These are phyloP conservation scores for Cytospora piceicola DNA, from an alignment of 2,329 filamentous ascomycete species.

Conservation along the genomic window DNA sequence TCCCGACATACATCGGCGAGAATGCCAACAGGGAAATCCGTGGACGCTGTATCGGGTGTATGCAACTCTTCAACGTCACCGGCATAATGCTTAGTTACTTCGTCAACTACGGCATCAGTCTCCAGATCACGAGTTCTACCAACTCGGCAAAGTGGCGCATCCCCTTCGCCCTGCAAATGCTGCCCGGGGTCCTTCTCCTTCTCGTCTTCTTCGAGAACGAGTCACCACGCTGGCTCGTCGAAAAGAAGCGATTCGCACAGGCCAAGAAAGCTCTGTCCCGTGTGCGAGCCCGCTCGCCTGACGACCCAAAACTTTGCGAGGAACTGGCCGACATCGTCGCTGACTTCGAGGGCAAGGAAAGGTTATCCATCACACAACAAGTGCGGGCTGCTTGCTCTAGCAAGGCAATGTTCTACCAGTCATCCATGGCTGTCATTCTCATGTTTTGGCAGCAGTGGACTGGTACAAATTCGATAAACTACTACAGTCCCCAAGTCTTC, in stretches of 20 bases:
- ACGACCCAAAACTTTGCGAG: slow-evolving; percentile 56
- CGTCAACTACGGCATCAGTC: slow-evolving; percentile 30
- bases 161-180: slow-evolving; percentile 47
- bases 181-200: slow-evolving; percentile 45
- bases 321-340: slow-evolving; percentile 62
- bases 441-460: slow-evolving; percentile 43
- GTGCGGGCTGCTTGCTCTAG: slow-evolving; percentile 49
- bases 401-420: slow-evolving; percentile 42
- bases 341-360: slow-evolving; percentile 56
- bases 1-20: slow-evolving; percentile 30
- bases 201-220: slow-evolving; percentile 43
- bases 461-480: slow-evolving; percentile 64
- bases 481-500: slow-evolving; percentile 63
- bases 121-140: slow-evolving; percentile 29
- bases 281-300: slow-evolving; percentile 54
- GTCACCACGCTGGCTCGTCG: slow-evolving; percentile 44
- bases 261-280: slow-evolving; percentile 45
- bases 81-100: slow-evolving; percentile 30
- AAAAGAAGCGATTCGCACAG: slow-evolving; percentile 45
- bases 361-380: slow-evolving; percentile 42
- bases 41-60: slow-evolving; percentile 28
- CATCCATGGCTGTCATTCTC: slow-evolving; percentile 34
- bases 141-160: slow-evolving; percentile 45
- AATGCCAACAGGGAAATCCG: slow-evolving; percentile 27
- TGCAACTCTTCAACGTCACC: slow-evolving; percentile 31